Conservation (phyloP, 2,329 filamentous ascomycete species). For the Penicillium sp. region DNA sequence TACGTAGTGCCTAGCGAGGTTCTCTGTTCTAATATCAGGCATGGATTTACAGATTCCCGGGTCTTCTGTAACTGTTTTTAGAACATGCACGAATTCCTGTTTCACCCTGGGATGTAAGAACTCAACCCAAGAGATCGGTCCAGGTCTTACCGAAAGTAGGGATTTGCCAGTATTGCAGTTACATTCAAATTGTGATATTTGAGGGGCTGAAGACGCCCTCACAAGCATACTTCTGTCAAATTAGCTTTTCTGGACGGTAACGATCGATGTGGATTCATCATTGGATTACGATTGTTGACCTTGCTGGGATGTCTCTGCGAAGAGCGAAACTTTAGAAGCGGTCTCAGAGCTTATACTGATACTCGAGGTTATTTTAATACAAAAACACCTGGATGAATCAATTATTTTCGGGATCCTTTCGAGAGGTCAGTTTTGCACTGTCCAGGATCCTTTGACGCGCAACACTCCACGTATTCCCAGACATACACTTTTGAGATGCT, state of each 20-base stretch:
- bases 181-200: background rate
- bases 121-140: constrained; percentile 9
- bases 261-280: constrained; percentile 2
- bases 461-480: constrained; percentile 4
- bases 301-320: background rate
- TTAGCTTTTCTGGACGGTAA: background rate
- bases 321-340: background rate
- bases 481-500: background rate
- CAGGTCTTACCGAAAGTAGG: background rate
- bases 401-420: background rate
- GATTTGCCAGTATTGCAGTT: constrained; percentile 1
- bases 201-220: background rate
- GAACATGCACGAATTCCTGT: constrained; percentile 2
- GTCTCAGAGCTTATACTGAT: background rate
- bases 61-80: background rate
- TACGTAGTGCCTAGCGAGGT: constrained; percentile 4
- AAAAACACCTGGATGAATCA: background rate
- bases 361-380: constrained; percentile 5
- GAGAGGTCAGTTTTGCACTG: constrained; percentile 8
- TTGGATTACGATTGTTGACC: background rate
- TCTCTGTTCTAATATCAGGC: background rate
- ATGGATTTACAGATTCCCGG: background rate
- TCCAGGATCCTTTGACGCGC: constrained; percentile 11
- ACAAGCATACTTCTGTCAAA: background rate
- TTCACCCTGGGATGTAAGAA: constrained; percentile 10